Evolutionary conservation across 169 alveolate genomes (phyloP), one percentile per base, ranked within the genome.

Genomic region (Cyclospora cayetanensis): DNA sequence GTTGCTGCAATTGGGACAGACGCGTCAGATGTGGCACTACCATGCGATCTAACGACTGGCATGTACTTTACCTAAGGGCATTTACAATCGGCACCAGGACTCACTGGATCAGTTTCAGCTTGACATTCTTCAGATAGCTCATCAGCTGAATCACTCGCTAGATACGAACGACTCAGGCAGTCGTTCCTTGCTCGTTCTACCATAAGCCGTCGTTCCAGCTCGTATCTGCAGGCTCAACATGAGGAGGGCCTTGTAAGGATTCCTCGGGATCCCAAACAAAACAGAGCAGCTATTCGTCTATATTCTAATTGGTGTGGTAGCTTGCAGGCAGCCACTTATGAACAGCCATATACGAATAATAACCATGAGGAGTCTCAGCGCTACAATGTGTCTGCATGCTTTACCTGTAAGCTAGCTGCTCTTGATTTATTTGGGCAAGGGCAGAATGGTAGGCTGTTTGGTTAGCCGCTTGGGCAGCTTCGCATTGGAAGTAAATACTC

Each of bases 321-420:
- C n/a, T n/a, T n/a, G n/a, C n/a, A n/a, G n/a, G n/a, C n/a, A n/a
- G n/a, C n/a, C n/a, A n/a, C n/a, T n/a, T n/a, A n/a, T n/a, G n/a
- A n/a, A n/a, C n/a, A n/a, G n/a, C n/a, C n/a, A n/a, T n/a, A n/a
- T n/a, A n/a, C n/a, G n/a, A n/a, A n/a, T n/a, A n/a, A n/a, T n/a
- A n/a, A n/a, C n/a, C n/a, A n/a, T n/a, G n/a, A n/a, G n/a, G n/a
- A n/a, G n/a, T n/a, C n/a, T n/a, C n/a, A n/a, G n/a, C n/a, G n/a
- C n/a, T n/a, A n/a, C n/a, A n/a, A n/a, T n/a, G n/a, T n/a, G n/a
- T n/a, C n/a, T n/a, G n/a, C 4, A 43, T 39, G n/a, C 60, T 27
- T 43, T 46, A 43, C 87, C 22, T 2, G 87, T 43, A 76, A 3
- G 87, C 87, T n/a, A 76, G 66, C 29, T 76, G 87, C 68, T 53